These are phyloP conservation scores for Nothomitra cinnamomea DNA, from an alignment of 2,329 filamentous ascomycete genomes.

Conservation along the genomic window DNA sequence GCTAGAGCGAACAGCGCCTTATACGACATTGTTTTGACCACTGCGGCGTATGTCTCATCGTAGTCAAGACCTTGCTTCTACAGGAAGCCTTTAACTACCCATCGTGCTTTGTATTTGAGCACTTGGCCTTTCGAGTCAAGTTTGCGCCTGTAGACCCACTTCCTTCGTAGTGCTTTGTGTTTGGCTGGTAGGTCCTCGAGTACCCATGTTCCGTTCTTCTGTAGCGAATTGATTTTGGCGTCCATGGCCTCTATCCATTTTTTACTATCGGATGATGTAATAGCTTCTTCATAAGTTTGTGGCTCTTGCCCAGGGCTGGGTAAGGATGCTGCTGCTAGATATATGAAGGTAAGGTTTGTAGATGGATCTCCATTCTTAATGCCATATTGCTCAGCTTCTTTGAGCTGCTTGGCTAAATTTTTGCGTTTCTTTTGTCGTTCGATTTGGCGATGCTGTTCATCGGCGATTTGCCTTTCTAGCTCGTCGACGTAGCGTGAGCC, in stretches of 20 bases:
- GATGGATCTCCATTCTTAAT: neutral
- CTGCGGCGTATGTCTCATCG: neutral
- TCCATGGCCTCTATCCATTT: conserved; percentile 3
- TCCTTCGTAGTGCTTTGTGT: neutral
- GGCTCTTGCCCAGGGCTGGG: neutral
- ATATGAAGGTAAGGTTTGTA: neutral
- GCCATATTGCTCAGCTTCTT: neutral
- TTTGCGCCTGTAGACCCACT: conserved; percentile 1
- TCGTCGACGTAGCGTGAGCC: neutral
- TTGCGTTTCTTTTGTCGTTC: neutral
- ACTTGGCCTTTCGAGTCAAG: neutral
- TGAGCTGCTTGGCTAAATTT: neutral
- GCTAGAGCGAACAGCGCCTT: conserved; percentile 4
- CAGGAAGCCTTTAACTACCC: conserved; percentile 6
- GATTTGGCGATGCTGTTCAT: neutral
- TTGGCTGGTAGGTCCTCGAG: neutral
- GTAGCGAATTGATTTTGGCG: neutral
- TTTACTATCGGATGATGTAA: neutral
- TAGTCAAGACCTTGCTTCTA: conserved; percentile 3
- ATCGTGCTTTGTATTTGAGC: conserved; percentile 2
- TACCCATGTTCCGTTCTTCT: neutral
- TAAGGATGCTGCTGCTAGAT: neutral
- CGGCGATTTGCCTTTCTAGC: neutral
- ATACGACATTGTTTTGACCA: conserved; percentile 1
- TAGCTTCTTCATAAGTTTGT: conserved; percentile 1